Base-by-base conservation (phyloP, 2,329 filamentous ascomycete genomes). In the Colletotrichum phormii region DNA sequence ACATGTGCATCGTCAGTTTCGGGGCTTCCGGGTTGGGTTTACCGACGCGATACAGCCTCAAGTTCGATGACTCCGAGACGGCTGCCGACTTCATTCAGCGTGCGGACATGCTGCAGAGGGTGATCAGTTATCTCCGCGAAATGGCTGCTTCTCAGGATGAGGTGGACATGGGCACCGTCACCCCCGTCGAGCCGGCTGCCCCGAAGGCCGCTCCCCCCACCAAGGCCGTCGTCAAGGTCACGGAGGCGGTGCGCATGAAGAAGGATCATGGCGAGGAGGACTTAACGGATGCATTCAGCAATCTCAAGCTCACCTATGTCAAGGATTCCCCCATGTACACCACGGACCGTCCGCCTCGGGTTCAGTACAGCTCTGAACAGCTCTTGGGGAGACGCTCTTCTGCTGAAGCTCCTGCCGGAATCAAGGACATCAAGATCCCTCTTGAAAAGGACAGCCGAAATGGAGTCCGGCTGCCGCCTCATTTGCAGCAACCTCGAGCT, bases 281-380 rank as follows among this genome's bases (percentile, higher is more conserved):
- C 35, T 49, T 66, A 7, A 49, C 24, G 12, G 61, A 73, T 33
- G 71, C 66, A 24, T 71, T 73, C 22, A 55, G 29, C 5, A 57
- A 65, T 11, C 67, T 73, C 2, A 60, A 60, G 6, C 67, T 73
- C 18, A 33, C 57, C 22, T 65, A 73, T 12, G 37, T 71, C 55
- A 73, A 71, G 55, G 22, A 12, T 0, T 63, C 67, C n/a, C 24
- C 42, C 12, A 73, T 71, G 66, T 73, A 73, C 61, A 64, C 64
- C 42, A 5, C 59, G 5, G 59, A 64, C 12, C 64, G 58, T 8
- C 13, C 33, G 42, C 31, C 60, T 6, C 53, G 59, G 26, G 54
- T 63, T 22, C 60, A 59, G 29, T 73, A 73, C 35, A 65, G 42
- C n/a, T n/a, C 60, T 2, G 46, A 65, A 1, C 49, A 73, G 46